Percentiles rank a stretch among this genome's conserved stretches.
phyloP scores from a whole-genome alignment of 148 eudicot genomes.

The Amaranthus palmeri region DNA sequence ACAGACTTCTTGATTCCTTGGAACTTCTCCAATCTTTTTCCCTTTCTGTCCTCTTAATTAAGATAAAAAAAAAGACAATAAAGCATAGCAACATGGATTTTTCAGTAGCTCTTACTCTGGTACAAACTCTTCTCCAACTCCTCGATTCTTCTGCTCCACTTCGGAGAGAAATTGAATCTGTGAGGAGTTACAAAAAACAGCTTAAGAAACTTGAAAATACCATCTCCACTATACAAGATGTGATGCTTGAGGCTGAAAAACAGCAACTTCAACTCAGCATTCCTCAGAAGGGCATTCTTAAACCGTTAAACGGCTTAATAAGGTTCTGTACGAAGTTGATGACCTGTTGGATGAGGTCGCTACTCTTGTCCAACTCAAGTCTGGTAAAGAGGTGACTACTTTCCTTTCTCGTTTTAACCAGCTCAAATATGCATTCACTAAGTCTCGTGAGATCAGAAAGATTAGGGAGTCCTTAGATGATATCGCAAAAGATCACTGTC shows the following conservation, averaged over 20 bases:
- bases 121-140: neutral
- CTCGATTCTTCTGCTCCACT: neutral
- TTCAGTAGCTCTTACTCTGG: neutral
- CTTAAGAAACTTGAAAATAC: slow-evolving; percentile 15
- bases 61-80: too few species aligned
- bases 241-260: slow-evolving; percentile 13
- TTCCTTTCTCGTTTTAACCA: neutral
- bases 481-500: neutral
- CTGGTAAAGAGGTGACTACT: neutral
- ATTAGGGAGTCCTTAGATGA: slow-evolving; percentile 4
- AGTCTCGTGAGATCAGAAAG: neutral
- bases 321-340: slow-evolving; percentile 1
- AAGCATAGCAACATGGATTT: too few species aligned
- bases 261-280: neutral
- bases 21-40: too few species aligned
- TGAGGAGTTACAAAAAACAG: neutral
- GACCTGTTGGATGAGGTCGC: neutral
- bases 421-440: neutral
- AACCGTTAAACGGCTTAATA: neutral
- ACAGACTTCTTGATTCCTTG: too few species aligned
- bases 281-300: neutral
- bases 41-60: too few species aligned
- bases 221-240: slow-evolving; percentile 11
- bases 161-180: too few species aligned
- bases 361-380: neutral